Evolutionary conservation across 345 rosid species (phyloP).

Genomic region (Excoecaria cochinchinensis): DNA sequence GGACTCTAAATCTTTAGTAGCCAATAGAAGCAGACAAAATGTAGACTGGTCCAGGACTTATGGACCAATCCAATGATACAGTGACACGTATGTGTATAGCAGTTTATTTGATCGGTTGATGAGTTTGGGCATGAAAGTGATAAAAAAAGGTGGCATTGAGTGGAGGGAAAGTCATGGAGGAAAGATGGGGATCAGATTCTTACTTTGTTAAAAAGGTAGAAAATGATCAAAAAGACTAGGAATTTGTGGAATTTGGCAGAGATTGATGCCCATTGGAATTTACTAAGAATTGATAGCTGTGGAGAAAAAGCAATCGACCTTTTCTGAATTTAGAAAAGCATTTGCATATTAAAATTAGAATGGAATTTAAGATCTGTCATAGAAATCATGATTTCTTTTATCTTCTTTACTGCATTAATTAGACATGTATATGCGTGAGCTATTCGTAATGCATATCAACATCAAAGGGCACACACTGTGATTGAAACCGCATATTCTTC

Average conservation of each 20-base stretch:
- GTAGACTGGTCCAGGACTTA: too few species aligned
- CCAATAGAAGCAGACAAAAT: background rate
- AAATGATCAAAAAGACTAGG: conserved; percentile 22
- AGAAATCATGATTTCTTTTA: background rate
- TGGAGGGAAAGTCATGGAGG: conserved; percentile 18
- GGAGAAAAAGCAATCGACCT: conserved; percentile 11
- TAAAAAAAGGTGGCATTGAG: background rate
- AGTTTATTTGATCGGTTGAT: conserved; percentile 7
- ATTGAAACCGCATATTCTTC: background rate
- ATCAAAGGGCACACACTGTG: background rate
- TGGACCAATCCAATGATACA: too few species aligned
- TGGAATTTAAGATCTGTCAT: background rate
- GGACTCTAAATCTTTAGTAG: conserved; percentile 9
- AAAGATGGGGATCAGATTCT: conserved; percentile 43
- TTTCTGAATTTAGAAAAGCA: conserved; percentile 12
- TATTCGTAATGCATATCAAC: background rate
- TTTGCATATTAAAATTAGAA: conserved; percentile 5
- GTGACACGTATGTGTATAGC: conserved; percentile 6
- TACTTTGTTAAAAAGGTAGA: conserved; percentile 23
- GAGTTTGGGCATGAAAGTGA: conserved; percentile 16
- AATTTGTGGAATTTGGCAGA: background rate
- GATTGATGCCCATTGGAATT: conserved; percentile 11
- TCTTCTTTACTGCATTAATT: background rate
- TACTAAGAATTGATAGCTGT: conserved; percentile 3
- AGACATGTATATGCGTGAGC: background rate